These are phyloP conservation scores for Linnemannia schmuckeri DNA, from an alignment of 192 early-diverging fungal species.

Conservation along the genomic window DNA sequence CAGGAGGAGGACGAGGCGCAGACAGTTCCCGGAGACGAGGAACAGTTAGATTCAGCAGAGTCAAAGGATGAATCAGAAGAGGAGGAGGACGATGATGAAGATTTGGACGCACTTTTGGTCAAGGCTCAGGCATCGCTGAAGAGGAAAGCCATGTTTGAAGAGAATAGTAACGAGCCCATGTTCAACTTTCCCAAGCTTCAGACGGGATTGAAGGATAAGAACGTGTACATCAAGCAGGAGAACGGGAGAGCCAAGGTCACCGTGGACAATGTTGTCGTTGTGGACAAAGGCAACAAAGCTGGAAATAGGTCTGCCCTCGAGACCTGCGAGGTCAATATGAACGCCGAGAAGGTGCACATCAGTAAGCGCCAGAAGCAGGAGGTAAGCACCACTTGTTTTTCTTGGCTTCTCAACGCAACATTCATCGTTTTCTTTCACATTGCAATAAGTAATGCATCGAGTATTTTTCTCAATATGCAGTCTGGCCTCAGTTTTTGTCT, in stretches of 20 bases:
- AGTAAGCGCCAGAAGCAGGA: conserved; percentile 56
- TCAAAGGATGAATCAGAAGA: not conserved
- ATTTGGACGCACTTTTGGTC: conserved; percentile 52
- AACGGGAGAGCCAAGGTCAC: conserved; percentile 39
- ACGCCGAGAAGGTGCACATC: conserved; percentile 38
- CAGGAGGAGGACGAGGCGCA: not conserved
- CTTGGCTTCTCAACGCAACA: not conserved
- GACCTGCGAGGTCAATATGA: conserved; percentile 47
- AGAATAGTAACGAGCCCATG: conserved; percentile 13
- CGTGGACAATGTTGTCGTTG: conserved; percentile 38
- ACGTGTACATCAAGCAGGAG: conserved; percentile 54
- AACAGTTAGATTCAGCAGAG: not conserved
- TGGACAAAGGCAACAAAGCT: conserved; percentile 38
- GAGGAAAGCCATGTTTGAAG: conserved; percentile 34
- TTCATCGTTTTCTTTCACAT: not conserved
- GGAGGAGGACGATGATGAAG: conserved; percentile 34
- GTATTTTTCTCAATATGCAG: too few relatives aligned
- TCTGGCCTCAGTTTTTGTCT: too few relatives aligned
- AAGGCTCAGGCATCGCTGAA: conserved; percentile 57
- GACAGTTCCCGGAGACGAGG: conserved; percentile 3
- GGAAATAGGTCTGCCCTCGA: conserved; percentile 29
- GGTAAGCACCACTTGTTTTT: conserved; percentile 25
- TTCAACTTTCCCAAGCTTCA: conserved; percentile 60
- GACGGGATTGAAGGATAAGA: conserved; percentile 48
- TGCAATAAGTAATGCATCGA: not conserved